These are phyloP conservation scores for Mallotus japonicus DNA, from an alignment of 441 rosid genomes.

Conservation along the genomic window DNA sequence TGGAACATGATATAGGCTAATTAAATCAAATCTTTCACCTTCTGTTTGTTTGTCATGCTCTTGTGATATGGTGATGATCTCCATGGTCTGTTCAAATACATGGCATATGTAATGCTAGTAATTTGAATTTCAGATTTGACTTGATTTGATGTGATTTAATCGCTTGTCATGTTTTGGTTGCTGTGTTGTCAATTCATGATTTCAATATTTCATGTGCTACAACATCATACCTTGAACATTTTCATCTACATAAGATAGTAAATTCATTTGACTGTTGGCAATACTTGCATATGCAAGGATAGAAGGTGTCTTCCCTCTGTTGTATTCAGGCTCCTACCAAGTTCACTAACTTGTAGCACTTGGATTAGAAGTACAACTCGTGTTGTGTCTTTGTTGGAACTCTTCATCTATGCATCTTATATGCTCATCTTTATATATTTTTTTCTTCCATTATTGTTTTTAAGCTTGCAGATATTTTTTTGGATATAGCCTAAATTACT, in stretches of 20 bases:
- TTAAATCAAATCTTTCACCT: neutral
- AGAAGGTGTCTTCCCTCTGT: neutral
- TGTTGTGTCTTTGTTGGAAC: neutral
- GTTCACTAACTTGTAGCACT: too few relatives aligned
- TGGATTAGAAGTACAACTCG: too few relatives aligned
- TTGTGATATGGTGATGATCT: neutral
- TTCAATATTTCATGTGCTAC: neutral
- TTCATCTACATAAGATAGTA: neutral
- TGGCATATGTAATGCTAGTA: neutral
- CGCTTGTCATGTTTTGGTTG: neutral
- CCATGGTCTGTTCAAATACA: neutral
- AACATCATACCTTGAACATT: neutral
- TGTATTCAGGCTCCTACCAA: too few relatives aligned
- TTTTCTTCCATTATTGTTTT: neutral
- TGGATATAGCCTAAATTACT: neutral
- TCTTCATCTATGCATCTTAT: neutral
- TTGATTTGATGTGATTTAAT: constrained; percentile 10
- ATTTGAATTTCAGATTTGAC: neutral
- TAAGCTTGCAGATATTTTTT: neutral
- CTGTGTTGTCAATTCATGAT: neutral
- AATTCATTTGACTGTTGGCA: neutral
- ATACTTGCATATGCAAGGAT: neutral
- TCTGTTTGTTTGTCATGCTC: neutral
- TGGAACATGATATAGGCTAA: neutral
- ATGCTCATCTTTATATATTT: neutral